Evolutionary conservation across 2,329 filamentous ascomycete species (phyloP), one percentile per base, ranked within the genome.

Genomic region (Fusarium continuum): DNA sequence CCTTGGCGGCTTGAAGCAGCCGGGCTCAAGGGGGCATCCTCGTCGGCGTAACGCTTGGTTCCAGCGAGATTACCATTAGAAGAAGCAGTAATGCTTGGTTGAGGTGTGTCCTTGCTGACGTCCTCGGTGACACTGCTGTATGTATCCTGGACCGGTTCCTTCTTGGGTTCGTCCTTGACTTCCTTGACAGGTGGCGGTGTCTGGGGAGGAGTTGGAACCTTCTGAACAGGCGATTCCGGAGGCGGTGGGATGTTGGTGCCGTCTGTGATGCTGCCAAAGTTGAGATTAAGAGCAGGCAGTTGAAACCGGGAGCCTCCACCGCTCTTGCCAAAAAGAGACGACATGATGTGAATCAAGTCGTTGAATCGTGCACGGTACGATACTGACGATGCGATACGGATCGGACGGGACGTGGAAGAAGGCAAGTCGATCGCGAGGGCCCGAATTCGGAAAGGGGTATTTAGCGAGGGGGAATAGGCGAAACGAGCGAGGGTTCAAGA

Each of bases 161-260:
- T 70, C 39, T 61, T 55, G 39, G 25, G 19, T 13, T 50, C 62
- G 53, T 67, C 68, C 47, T 55, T 60, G 44, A 64, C 60, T 45
- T 69, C 68, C 45, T 71, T 72, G 56, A 45, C 66, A 20, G 63
- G 55, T 6, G 72, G 72, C 43, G 73, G 74, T 39, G 75, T 76
- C 56, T 72, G 72, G 14, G 81, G 79, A 59, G 79, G 80, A 51
- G 79, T 78, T 38, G 78, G 78, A 34, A 79, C 77, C 71, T 84
- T 81, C 65, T 79, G 75, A 48, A 81, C 74, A 40, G 85, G 85
- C 41, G 84, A 87, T 16, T 84, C 83, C 40, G 77, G 78, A 20
- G 85, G 85, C 25, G 85, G 83, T 36, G 85, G 85, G 64, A 88
- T 88, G 70, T 85, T 71, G 72, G 85, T 88, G 49, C 85, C 85